A percentile compares a stretch with the other conserved stretches of the same genome.
These are phyloP conservation scores for Phytophthora fragariae DNA, from an alignment of 352 stramenopile species.

Conservation along the genomic window DNA sequence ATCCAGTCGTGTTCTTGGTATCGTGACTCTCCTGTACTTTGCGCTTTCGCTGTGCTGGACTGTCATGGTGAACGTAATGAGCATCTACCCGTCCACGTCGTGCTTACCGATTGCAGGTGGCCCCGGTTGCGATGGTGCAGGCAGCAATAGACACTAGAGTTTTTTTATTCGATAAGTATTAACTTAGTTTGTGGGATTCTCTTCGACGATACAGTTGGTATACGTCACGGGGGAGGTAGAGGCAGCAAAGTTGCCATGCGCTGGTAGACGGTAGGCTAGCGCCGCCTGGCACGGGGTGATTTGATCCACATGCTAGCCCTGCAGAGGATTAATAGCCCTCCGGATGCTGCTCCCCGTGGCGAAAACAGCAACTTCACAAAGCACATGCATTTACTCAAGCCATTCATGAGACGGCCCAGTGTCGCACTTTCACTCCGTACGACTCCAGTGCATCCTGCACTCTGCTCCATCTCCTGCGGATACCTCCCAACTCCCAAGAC, in stretches of 20 bases:
- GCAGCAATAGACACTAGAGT: conserved; percentile 8
- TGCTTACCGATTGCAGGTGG: conserved; percentile 33
- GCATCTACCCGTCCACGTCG: conserved; percentile 41
- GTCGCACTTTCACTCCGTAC: conserved; percentile 5
- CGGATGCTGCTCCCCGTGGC: conserved; percentile 22
- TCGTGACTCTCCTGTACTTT: conserved; percentile 47
- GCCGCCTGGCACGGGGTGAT: conserved; percentile 1
- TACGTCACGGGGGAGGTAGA: not conserved
- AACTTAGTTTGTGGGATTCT: not conserved
- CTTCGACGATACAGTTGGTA: not conserved
- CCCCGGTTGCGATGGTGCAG: conserved; percentile 17
- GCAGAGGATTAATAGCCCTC: conserved; percentile 1
- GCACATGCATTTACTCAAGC: not conserved
- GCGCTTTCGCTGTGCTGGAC: conserved; percentile 27
- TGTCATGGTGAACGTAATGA: conserved; percentile 42
- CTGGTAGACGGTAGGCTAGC: not conserved
- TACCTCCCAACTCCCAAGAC: conserved; percentile 3
- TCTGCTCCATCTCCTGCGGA: conserved; percentile 27
- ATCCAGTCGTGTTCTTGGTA: conserved; percentile 40
- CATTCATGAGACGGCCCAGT: conserved; percentile 11
- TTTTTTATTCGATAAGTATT: not conserved
- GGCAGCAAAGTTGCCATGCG: not conserved
- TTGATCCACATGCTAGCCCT: conserved; percentile 14
- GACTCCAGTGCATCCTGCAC: conserved; percentile 9
- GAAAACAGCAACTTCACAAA: conserved; percentile 1